Percentiles rank a stretch among this genome's conserved stretches.
phyloP scores from a whole-genome alignment of 345 rosid genomes.

The Bruguiera parviflora region DNA sequence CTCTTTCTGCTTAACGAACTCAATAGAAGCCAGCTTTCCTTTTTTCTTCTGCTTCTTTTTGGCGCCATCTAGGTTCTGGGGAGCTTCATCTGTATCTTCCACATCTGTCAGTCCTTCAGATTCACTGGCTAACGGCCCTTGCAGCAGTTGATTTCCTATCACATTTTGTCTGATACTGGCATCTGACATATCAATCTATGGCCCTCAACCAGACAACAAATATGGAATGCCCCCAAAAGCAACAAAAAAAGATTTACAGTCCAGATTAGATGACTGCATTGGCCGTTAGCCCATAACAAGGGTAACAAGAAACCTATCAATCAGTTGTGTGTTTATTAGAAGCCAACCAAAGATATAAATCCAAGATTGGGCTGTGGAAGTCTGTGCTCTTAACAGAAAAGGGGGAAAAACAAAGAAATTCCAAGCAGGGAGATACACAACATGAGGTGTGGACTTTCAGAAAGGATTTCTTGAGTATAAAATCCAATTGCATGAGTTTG shows the following conservation, averaged over 20 bases:
- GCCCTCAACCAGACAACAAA: slow-evolving; percentile 17
- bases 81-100: slow-evolving; percentile 34
- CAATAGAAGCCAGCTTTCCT: slow-evolving; percentile 22
- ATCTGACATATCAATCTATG: slow-evolving; percentile 46
- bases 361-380: too few relatives aligned
- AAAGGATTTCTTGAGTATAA: too few relatives aligned
- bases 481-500: too few relatives aligned
- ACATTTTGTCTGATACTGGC: slow-evolving; percentile 45
- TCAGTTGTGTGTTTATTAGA: not conserved
- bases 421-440: too few relatives aligned
- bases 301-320: not conserved
- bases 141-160: slow-evolving; percentile 38
- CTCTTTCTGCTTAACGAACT: slow-evolving; percentile 36
- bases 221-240: slow-evolving; percentile 1
- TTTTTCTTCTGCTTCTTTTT: slow-evolving; percentile 29
- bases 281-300: not conserved
- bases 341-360: not conserved
- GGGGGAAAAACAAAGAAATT: too few relatives aligned
- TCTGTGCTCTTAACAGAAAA: too few relatives aligned
- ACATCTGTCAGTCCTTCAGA: slow-evolving; percentile 28
- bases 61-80: slow-evolving; percentile 24
- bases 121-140: slow-evolving; percentile 34
- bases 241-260: not conserved
- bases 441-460: too few relatives aligned
- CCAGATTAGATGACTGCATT: not conserved